phyloP scores from a whole-genome alignment of 1,139 yeast genomes.

The Suzukiozyma palmioleophila region DNA sequence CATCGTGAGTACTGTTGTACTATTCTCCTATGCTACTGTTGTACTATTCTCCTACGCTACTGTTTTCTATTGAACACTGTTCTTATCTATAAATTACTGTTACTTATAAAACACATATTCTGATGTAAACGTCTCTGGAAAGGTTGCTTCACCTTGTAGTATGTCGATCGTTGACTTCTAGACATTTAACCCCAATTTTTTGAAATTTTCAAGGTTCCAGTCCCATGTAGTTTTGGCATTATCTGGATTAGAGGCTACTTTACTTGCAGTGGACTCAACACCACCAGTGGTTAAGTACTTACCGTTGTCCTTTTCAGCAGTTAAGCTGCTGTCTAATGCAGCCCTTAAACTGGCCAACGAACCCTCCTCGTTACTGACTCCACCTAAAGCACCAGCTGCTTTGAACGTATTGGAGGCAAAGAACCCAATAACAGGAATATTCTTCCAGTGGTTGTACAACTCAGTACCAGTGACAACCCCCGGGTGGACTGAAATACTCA shows the following conservation, averaged over 20 bases:
- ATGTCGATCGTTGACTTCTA: neutral
- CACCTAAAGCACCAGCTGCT: slow-evolving; percentile 14
- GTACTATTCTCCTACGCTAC: no score
- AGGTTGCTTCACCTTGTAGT: no score
- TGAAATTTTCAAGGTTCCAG: slow-evolving; percentile 23
- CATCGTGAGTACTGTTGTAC: no score
- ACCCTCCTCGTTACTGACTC: slow-evolving; percentile 34
- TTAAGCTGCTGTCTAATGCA: slow-evolving; percentile 28
- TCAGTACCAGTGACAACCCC: slow-evolving; percentile 36
- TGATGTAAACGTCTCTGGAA: no score
- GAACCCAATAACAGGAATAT: slow-evolving; percentile 22
- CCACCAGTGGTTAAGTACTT: slow-evolving; percentile 36
- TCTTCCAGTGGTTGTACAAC: slow-evolving; percentile 29
- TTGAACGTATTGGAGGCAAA: slow-evolving; percentile 15
- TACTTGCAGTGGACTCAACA: slow-evolving; percentile 18
- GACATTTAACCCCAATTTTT: slow-evolving; percentile 17
- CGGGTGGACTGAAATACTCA: slow-evolving; percentile 36
- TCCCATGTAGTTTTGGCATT: slow-evolving; percentile 28
- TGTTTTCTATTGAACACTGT: no score
- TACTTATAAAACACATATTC: no score
- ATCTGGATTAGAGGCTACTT: slow-evolving; percentile 19
- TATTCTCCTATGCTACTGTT: no score
- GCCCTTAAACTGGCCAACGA: slow-evolving; percentile 29
- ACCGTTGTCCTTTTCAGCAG: slow-evolving; percentile 26
- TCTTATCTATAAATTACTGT: no score